A percentile compares a stretch with the other conserved stretches of the same genome.
These are phyloP conservation scores for Russula sp. DNA, from an alignment of 768 basidiomycete genomes.

Conservation along the genomic window DNA sequence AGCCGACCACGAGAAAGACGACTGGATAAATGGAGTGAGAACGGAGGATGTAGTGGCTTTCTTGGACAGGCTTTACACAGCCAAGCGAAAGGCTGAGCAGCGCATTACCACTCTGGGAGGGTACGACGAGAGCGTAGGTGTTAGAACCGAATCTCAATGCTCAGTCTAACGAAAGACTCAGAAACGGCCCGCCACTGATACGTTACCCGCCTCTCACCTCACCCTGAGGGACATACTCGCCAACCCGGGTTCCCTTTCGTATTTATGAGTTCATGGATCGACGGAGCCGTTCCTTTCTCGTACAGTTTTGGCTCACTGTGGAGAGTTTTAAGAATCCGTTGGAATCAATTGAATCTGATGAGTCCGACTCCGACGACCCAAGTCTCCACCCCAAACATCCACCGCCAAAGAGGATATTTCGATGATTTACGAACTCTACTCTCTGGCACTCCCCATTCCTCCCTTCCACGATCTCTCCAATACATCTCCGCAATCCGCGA, in stretches of 20 bases:
- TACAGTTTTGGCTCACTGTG: constrained; percentile 97
- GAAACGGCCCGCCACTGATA: constrained; percentile 42
- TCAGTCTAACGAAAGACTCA: constrained; percentile 30
- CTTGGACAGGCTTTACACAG: constrained; percentile 82
- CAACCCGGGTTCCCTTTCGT: constrained; percentile 87
- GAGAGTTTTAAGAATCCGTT: constrained; percentile 98
- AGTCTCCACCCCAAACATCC: constrained; percentile 48
- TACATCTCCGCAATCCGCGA: constrained; percentile 66
- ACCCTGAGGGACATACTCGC: constrained; percentile 76
- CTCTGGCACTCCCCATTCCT: constrained; percentile 53
- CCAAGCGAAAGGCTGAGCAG: constrained; percentile 83
- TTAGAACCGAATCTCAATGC: not conserved
- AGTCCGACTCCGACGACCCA: constrained; percentile 58
- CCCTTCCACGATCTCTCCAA: constrained; percentile 63
- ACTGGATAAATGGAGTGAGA: constrained; percentile 83
- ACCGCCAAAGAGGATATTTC: constrained; percentile 85
- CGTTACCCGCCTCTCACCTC: constrained; percentile 47
- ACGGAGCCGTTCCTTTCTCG: constrained; percentile 72
- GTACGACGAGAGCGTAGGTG: constrained; percentile 57
- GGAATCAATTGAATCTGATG: constrained; percentile 65
- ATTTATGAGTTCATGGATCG: constrained; percentile 99
- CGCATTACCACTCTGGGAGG: constrained; percentile 80
- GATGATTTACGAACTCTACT: constrained; percentile 88
- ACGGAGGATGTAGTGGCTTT: constrained; percentile 85
- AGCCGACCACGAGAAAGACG: constrained; percentile 86